Evolutionary conservation across 2,329 filamentous ascomycete species (phyloP).

Genomic region (Dothiorella sarmentorum): DNA sequence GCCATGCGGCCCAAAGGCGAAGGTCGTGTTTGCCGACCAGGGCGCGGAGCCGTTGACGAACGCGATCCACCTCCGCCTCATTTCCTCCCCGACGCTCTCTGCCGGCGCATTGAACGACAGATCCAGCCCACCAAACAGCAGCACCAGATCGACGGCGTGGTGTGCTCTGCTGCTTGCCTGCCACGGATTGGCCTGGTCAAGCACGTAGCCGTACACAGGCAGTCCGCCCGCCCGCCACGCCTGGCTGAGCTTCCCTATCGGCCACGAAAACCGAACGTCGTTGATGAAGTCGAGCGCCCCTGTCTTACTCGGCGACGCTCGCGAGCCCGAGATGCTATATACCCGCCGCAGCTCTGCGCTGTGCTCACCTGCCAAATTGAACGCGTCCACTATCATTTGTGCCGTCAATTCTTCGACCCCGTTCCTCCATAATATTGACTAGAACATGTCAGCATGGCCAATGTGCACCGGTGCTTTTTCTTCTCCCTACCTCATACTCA

Average conservation of each 20-base stretch:
- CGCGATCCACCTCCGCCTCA: constrained; percentile 41
- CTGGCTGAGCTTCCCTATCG: constrained; percentile 22
- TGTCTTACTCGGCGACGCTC: constrained; percentile 39
- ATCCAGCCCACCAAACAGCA: constrained; percentile 44
- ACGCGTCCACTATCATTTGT: constrained; percentile 34
- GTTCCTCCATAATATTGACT: constrained; percentile 47
- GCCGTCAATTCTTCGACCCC: constrained; percentile 39
- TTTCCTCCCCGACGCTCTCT: constrained; percentile 31
- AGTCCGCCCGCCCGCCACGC: constrained; percentile 24
- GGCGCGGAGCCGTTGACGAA: constrained; percentile 39
- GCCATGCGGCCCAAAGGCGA: constrained; percentile 43
- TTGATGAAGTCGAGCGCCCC: constrained; percentile 42
- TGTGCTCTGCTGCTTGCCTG: constrained; percentile 46
- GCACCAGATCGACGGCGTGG: constrained; percentile 47
- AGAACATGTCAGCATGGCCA: neutral
- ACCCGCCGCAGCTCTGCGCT: constrained; percentile 31
- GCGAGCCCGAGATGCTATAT: constrained; percentile 42
- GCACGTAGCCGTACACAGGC: constrained; percentile 38
- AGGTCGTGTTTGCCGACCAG: constrained; percentile 34
- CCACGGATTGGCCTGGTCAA: constrained; percentile 49
- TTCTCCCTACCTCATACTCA: constrained; percentile 33
- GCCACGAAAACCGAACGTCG: constrained; percentile 33
- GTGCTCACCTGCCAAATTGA: constrained; percentile 31
- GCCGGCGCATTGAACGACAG: constrained; percentile 36
- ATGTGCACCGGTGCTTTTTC: neutral